Base-by-base conservation (phyloP, 164 flowering plant species). In the Vitis rotundifolia region DNA sequence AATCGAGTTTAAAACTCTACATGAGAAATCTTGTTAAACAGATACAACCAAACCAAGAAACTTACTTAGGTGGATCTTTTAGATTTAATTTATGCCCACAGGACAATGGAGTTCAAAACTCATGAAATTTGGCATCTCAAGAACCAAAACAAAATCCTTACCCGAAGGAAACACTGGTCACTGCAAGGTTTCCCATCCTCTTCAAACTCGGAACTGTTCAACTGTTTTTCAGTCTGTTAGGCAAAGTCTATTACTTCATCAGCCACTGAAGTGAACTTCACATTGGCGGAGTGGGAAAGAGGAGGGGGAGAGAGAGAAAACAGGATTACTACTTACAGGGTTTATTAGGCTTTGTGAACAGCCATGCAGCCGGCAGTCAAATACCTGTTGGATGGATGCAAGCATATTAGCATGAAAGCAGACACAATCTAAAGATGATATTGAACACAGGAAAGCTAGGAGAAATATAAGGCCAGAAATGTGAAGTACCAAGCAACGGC, bases 341-440 rank as follows among this genome's bases (percentile, higher is more conserved):
- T 74, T 69, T 29, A 91, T 69, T 29, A 91, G 73, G 75, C 64
- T 75, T 75, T 96, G 98, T 49, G 97, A 92, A 80, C 97, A 96
- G 26, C 97, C 98, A 87, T 96, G 99, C 62, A 96, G 80, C 63
- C 95, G 98, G 67, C 99, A 96, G 71, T 93, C 97, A 80, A 96
- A 93, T 9, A 93, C 84, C 99, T 96, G 85, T 71, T 64, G 29
- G 62, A 67, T 11, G 26, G 54, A 72, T 47, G 71, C 7, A 77
- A 60, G 56, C 49, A 74, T 49, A 72, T 13, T 22, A 77, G 14
- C 61, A 70, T 48, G 28, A 44, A 47, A 19, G 11, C 54, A 26
- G 14, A 61, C 57, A n/a, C 31, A 68, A 59, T 19, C 63, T 26
- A 60, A 71, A 22, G 15, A 51, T 22, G 16, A 10, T 49, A 58